These are phyloP conservation scores for Fusarium poae DNA, from an alignment of 2,329 filamentous ascomycete genomes.

Conservation along the genomic window DNA sequence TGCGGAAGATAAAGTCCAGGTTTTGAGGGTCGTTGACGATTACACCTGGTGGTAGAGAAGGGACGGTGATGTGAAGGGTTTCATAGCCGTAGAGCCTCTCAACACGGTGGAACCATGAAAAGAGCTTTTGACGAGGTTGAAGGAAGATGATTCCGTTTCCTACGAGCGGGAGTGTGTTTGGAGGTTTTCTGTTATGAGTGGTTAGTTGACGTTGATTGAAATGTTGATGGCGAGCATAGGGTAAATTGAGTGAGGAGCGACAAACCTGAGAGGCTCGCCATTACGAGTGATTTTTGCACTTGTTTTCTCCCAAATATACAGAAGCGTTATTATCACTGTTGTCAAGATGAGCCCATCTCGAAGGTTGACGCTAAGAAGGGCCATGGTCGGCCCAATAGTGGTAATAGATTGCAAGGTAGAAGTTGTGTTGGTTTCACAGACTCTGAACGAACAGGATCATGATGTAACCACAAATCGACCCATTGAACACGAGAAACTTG, in stretches of 20 bases:
- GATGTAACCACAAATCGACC: slow-evolving; percentile 29
- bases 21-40: slow-evolving; percentile 73
- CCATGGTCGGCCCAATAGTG: slow-evolving; percentile 19
- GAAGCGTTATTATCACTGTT: neutral
- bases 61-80: slow-evolving; percentile 73
- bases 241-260: slow-evolving; percentile 6
- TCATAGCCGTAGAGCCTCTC: slow-evolving; percentile 69
- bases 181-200: slow-evolving; percentile 56
- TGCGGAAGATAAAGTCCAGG: slow-evolving; percentile 72
- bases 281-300: slow-evolving; percentile 36
- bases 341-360: slow-evolving; percentile 6
- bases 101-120: slow-evolving; percentile 72
- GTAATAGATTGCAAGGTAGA: slow-evolving; percentile 10
- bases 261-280: slow-evolving; percentile 38
- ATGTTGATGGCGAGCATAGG: neutral
- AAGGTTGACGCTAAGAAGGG: slow-evolving; percentile 26
- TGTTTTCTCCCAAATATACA: slow-evolving; percentile 19
- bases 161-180: slow-evolving; percentile 65
- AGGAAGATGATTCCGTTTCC: slow-evolving; percentile 74
- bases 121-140: slow-evolving; percentile 69
- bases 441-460: slow-evolving; percentile 1
- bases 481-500: neutral
- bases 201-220: neutral
- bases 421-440: slow-evolving; percentile 17
- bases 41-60: slow-evolving; percentile 71